phyloP scores from a whole-genome alignment of 2,329 filamentous ascomycete species.

The Phialophora verrucosa region DNA sequence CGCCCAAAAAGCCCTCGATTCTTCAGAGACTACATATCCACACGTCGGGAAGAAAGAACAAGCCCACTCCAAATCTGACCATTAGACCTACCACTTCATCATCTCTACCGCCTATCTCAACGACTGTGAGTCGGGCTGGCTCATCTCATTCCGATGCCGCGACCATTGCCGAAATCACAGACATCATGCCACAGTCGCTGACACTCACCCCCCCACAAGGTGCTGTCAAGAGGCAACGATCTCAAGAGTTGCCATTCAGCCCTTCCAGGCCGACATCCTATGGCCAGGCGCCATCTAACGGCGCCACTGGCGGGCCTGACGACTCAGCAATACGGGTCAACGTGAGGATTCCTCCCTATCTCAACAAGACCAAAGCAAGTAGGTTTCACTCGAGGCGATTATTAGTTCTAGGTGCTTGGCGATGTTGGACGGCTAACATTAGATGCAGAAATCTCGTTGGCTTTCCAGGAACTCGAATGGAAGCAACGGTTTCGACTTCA shows the following conservation, averaged over 20 bases:
- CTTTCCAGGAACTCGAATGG: constrained; percentile 68
- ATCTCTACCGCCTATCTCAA: constrained; percentile 29
- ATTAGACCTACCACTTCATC: constrained; percentile 34
- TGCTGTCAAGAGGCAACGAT: constrained; percentile 37
- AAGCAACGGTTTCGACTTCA: constrained; percentile 61
- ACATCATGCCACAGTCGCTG: constrained; percentile 38
- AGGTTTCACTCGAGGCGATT: constrained; percentile 19
- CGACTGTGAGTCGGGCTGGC: constrained; percentile 30
- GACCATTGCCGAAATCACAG: constrained; percentile 35
- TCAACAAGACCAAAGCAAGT: constrained; percentile 38
- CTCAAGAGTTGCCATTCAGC: constrained; percentile 27
- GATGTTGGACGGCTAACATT: not conserved
- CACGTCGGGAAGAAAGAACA: constrained; percentile 31
- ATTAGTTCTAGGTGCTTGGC: not conserved
- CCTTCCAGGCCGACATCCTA: constrained; percentile 18
- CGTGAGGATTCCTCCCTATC: constrained; percentile 37
- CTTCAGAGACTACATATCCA: constrained; percentile 39
- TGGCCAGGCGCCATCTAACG: constrained; percentile 23
- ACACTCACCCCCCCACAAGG: constrained; percentile 29
- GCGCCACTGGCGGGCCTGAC: constrained; percentile 16
- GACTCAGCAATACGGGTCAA: constrained; percentile 18
- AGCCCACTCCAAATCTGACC: constrained; percentile 32
- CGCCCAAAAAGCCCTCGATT: constrained; percentile 33
- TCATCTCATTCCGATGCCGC: constrained; percentile 36
- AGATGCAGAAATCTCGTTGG: constrained; percentile 60